phyloP scores from a whole-genome alignment of 2,329 filamentous ascomycete species.

The Hypocrella siamensis region DNA sequence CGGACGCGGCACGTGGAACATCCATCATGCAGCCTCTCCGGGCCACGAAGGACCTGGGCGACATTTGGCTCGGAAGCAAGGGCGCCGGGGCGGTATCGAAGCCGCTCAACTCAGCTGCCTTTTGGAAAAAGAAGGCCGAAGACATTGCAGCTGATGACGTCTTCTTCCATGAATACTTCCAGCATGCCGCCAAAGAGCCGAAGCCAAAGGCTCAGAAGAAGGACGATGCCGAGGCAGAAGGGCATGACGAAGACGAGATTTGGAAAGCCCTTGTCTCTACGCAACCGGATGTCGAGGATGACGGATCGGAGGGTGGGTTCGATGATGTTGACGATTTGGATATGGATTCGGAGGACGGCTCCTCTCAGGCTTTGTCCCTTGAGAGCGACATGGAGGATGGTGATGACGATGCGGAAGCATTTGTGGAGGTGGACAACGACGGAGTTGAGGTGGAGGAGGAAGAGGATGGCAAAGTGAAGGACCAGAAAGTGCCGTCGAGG shows the following conservation, averaged over 20 bases:
- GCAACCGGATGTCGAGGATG: constrained; percentile 45
- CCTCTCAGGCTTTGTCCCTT: constrained; percentile 16
- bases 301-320: constrained; percentile 34
- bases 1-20: constrained; percentile 50
- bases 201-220: constrained; percentile 37
- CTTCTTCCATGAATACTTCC: constrained; percentile 98
- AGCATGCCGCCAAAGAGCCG: constrained; percentile 46
- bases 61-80: constrained; percentile 39
- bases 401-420: constrained; percentile 26
- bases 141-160: constrained; percentile 83
- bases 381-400: constrained; percentile 30
- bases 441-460: constrained; percentile 25
- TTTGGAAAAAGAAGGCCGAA: constrained; percentile 82
- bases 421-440: constrained; percentile 13
- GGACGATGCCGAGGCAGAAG: constrained; percentile 31
- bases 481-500: constrained; percentile 35
- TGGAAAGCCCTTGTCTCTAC: constrained; percentile 83
- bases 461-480: constrained; percentile 27
- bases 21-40: constrained; percentile 93
- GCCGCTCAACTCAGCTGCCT: constrained; percentile 67
- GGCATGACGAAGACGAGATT: constrained; percentile 61
- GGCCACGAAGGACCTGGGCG: constrained; percentile 34
- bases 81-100: constrained; percentile 18
- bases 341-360: constrained; percentile 32
- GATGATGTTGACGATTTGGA: constrained; percentile 32